Conservation (phyloP, 1,139 yeast species). For the Arxiozyma bovina region DNA sequence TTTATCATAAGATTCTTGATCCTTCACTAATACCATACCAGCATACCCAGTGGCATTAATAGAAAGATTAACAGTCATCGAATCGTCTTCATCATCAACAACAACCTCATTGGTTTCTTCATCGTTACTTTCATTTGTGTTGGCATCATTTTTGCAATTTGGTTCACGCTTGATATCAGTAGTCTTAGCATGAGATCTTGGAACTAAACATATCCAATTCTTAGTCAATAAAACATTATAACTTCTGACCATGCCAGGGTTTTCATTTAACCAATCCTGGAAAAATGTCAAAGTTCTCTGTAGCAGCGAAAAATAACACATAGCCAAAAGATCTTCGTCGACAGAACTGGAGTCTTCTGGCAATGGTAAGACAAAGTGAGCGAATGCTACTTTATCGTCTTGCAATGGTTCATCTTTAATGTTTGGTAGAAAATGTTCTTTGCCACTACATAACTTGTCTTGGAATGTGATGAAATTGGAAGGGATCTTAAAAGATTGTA, state of each 20-base stretch:
- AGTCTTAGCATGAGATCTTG: slow-evolving; percentile 44
- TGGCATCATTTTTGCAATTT: not conserved
- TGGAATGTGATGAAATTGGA: slow-evolving; percentile 51
- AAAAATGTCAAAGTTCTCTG: slow-evolving; percentile 61
- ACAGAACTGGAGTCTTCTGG: slow-evolving; percentile 41
- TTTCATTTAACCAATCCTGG: slow-evolving; percentile 41
- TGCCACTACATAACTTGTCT: slow-evolving; percentile 40
- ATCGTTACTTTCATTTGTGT: slow-evolving; percentile 1
- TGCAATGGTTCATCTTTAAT: slow-evolving; percentile 51
- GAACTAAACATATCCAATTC: slow-evolving; percentile 78
- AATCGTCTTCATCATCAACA: slow-evolving; percentile 1
- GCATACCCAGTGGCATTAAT: slow-evolving; percentile 67
- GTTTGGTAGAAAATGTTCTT: slow-evolving; percentile 48
- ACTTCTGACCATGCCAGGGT: slow-evolving; percentile 34
- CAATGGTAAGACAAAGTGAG: slow-evolving; percentile 69
- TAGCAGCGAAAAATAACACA: slow-evolving; percentile 61
- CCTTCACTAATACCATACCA: slow-evolving; percentile 72
- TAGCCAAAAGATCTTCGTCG: slow-evolving; percentile 42
- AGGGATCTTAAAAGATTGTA: slow-evolving; percentile 76
- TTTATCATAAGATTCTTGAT: slow-evolving; percentile 41
- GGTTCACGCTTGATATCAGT: not conserved
- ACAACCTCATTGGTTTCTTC: slow-evolving; percentile 1
- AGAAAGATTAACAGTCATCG: slow-evolving; percentile 1
- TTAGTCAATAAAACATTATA: slow-evolving; percentile 78
- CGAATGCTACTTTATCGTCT: slow-evolving; percentile 57